phyloP scores from a whole-genome alignment of 495 filamentous ascomycete genomes.

The Umbilicaria muhlenbergii region DNA sequence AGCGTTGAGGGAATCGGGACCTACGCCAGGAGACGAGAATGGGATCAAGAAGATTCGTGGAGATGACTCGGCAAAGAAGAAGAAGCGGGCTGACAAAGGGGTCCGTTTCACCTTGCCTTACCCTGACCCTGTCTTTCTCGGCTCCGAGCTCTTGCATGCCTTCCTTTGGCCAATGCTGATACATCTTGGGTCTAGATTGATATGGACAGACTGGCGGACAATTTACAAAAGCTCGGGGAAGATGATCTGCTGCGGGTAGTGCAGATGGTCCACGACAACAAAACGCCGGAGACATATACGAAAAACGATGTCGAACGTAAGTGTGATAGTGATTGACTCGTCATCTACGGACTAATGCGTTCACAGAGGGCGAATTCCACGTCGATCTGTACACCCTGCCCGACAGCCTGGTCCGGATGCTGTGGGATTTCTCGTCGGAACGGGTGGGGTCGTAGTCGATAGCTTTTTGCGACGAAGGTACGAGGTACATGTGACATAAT shows the following conservation, averaged over 20 bases:
- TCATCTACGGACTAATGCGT: background rate
- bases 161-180: background rate
- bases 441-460: too few relatives aligned
- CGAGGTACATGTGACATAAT: too few relatives aligned
- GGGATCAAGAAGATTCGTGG: conserved; percentile 39
- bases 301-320: conserved; percentile 93
- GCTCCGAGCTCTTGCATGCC: too few relatives aligned
- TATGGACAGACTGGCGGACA: conserved; percentile 96
- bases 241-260: conserved; percentile 89
- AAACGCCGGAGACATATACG: conserved; percentile 78
- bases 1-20: conserved; percentile 62
- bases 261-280: conserved; percentile 96
- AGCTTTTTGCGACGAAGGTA: too few relatives aligned
- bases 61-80: conserved; percentile 56
- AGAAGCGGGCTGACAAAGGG: conserved; percentile 54
- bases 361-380: conserved; percentile 85
- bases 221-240: conserved; percentile 64
- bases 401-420: conserved; percentile 61
- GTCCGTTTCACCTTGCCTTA: conserved; percentile 18
- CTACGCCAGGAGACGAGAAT: conserved; percentile 62
- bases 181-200: conserved; percentile 39
- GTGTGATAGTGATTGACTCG: conserved; percentile 15
- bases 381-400: conserved; percentile 95
- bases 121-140: too few relatives aligned
- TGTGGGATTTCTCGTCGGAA: conserved; percentile 65